A percentile compares a stretch with the other conserved stretches of the same genome.
Conservation (phyloP, 1,284 basidiomycete species). For the Paramarasmius palmivorus region DNA sequence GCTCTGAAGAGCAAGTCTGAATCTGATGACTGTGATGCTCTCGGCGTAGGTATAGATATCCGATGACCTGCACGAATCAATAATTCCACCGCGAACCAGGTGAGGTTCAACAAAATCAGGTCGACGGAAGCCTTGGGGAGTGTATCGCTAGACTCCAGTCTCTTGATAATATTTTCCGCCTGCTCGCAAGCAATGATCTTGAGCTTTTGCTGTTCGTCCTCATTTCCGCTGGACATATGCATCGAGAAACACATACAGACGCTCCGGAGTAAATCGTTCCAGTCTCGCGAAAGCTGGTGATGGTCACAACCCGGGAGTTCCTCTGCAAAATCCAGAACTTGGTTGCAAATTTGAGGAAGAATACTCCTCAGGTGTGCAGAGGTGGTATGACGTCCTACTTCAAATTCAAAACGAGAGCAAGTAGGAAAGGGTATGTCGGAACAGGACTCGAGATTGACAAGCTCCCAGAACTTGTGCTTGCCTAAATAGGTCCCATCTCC, state of each 20-base stretch:
- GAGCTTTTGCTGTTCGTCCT: not conserved
- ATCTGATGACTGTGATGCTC: too few species aligned
- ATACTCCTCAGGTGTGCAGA: conserved; percentile 35
- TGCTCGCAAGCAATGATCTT: conserved; percentile 33
- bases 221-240: conserved; percentile 32
- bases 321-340: conserved; percentile 37
- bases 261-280: conserved; percentile 47
- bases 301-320: conserved; percentile 33
- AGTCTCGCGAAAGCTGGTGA: conserved; percentile 30
- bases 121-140: conserved; percentile 29
- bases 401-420: conserved; percentile 33
- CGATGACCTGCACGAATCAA: conserved; percentile 37
- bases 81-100: conserved; percentile 68
- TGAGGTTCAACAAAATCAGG: conserved; percentile 42
- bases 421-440: not conserved
- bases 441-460: conserved; percentile 34
- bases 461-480: conserved; percentile 56
- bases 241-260: conserved; percentile 33
- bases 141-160: conserved; percentile 36
- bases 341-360: conserved; percentile 46
- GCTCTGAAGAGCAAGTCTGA: conserved; percentile 26
- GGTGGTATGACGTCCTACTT: conserved; percentile 40
- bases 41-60: too few species aligned
- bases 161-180: conserved; percentile 38
- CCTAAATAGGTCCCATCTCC: conserved; percentile 49